Conservation (phyloP, 331 rosid species). For the Ulmus americana region DNA sequence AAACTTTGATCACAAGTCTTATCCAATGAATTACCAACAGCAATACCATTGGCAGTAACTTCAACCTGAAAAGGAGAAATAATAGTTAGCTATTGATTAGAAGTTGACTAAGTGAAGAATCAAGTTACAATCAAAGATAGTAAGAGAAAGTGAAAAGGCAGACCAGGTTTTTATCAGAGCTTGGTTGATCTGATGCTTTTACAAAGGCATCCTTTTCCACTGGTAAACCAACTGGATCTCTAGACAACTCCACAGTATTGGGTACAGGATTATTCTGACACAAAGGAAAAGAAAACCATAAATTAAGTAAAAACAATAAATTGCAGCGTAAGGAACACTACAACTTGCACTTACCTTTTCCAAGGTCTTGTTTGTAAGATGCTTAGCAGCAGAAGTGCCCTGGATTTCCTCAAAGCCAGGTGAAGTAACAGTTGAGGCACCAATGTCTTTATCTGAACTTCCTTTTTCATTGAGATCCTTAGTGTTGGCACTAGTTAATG, state of each 20-base stretch:
- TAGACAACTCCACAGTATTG: constrained; percentile 14
- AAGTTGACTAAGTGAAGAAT: constrained; percentile 3
- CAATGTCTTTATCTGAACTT: constrained; percentile 26
- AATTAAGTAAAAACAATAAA: constrained; percentile 14
- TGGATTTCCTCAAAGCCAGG: constrained; percentile 22
- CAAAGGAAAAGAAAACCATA: constrained; percentile 5
- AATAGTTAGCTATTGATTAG: not conserved
- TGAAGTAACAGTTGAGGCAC: constrained; percentile 17
- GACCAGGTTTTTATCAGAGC: constrained; percentile 25
- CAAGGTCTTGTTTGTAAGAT: constrained; percentile 19
- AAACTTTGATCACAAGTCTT: constrained; percentile 25
- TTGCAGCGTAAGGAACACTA: not conserved
- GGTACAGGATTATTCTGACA: constrained; percentile 26
- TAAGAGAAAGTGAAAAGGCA: not conserved
- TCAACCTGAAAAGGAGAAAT: constrained; percentile 35
- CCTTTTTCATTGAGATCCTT: constrained; percentile 21
- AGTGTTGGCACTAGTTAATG: constrained; percentile 18
- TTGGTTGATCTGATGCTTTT: constrained; percentile 24
- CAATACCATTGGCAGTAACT: constrained; percentile 12
- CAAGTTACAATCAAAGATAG: not conserved
- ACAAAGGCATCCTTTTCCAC: constrained; percentile 7
- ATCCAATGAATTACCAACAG: constrained; percentile 24
- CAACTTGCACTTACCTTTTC: constrained; percentile 37
- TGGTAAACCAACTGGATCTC: constrained; percentile 15
- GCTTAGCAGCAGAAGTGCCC: constrained; percentile 24